Conservation (phyloP, 768 basidiomycete genomes). For the Wakefieldia striispora region DNA sequence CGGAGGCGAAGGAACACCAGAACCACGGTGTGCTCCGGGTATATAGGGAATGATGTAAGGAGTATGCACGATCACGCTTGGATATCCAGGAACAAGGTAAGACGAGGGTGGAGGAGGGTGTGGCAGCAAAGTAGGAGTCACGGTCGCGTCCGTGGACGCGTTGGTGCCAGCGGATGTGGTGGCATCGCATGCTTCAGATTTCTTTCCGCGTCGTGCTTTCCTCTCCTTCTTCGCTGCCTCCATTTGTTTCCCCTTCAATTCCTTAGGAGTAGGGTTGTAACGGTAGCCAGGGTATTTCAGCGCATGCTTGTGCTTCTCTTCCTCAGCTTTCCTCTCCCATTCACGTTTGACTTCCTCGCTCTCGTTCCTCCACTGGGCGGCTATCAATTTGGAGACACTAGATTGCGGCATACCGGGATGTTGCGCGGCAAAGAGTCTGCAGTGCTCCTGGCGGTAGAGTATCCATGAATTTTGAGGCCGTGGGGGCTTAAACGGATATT, state of each 20-base stretch:
- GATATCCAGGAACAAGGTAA: background rate
- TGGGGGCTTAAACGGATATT: slow-evolving; percentile 39
- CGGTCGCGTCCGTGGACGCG: background rate
- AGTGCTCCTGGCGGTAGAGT: slow-evolving; percentile 60
- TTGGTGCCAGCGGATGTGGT: slow-evolving; percentile 5
- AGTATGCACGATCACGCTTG: slow-evolving; percentile 12
- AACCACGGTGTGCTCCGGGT: slow-evolving; percentile 27
- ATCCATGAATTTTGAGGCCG: slow-evolving; percentile 86
- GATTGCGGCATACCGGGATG: slow-evolving; percentile 48
- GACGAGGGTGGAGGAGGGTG: background rate
- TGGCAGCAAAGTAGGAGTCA: slow-evolving; percentile 4
- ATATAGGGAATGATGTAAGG: slow-evolving; percentile 24
- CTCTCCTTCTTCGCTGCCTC: slow-evolving; percentile 48
- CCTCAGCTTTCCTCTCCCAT: slow-evolving; percentile 55
- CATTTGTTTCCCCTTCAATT: slow-evolving; percentile 29
- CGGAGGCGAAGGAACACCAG: slow-evolving; percentile 52
- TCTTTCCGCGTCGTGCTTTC: slow-evolving; percentile 33
- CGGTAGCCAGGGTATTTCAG: slow-evolving; percentile 54
- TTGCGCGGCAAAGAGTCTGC: slow-evolving; percentile 27
- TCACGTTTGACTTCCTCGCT: slow-evolving; percentile 42
- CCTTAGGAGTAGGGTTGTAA: slow-evolving; percentile 40
- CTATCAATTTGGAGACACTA: slow-evolving; percentile 61
- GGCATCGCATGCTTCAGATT: slow-evolving; percentile 20
- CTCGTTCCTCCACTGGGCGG: slow-evolving; percentile 63
- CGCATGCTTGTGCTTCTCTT: slow-evolving; percentile 50